Evolutionary conservation across 2,329 filamentous ascomycete species (phyloP).

Genomic region (Colletotrichum magnum): DNA sequence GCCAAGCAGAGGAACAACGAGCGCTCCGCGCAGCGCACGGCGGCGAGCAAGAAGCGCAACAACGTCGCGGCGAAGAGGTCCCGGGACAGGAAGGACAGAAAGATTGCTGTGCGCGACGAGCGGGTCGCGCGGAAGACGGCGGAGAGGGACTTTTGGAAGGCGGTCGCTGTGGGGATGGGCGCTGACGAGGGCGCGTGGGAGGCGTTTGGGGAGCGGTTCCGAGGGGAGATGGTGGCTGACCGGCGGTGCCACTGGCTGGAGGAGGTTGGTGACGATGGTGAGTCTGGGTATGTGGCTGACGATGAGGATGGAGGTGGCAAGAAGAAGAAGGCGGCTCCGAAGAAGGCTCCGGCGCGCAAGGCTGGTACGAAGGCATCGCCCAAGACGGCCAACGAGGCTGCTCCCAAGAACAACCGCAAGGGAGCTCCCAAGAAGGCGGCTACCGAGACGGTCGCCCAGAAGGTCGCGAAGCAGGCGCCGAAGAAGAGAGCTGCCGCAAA

Average conservation of each 20-base stretch:
- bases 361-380: too few relatives aligned
- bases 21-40: constrained; percentile 45
- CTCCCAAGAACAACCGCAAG: too few relatives aligned
- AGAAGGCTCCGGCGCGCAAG: too few relatives aligned
- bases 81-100: constrained; percentile 42
- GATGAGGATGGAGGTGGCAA: not conserved
- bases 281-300: not conserved
- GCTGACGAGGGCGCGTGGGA: constrained; percentile 44
- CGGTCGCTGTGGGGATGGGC: constrained; percentile 45
- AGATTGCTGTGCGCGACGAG: constrained; percentile 46
- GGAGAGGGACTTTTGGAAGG: constrained; percentile 44
- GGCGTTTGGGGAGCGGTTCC: constrained; percentile 37
- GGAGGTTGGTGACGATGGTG: not conserved
- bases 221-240: constrained; percentile 42
- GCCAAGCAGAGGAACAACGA: constrained; percentile 44
- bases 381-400: too few relatives aligned
- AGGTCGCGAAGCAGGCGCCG: too few relatives aligned
- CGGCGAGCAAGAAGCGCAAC: constrained; percentile 51
- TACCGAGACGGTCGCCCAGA: too few relatives aligned
- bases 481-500: too few relatives aligned
- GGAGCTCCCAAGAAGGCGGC: too few relatives aligned
- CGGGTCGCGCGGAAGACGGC: constrained; percentile 41
- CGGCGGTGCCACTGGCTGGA: constrained; percentile 41
- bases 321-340: not conserved
- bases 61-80: constrained; percentile 56